Base-by-base conservation (phyloP, 192 early-diverging fungal species). In the Backusella sp. region DNA sequence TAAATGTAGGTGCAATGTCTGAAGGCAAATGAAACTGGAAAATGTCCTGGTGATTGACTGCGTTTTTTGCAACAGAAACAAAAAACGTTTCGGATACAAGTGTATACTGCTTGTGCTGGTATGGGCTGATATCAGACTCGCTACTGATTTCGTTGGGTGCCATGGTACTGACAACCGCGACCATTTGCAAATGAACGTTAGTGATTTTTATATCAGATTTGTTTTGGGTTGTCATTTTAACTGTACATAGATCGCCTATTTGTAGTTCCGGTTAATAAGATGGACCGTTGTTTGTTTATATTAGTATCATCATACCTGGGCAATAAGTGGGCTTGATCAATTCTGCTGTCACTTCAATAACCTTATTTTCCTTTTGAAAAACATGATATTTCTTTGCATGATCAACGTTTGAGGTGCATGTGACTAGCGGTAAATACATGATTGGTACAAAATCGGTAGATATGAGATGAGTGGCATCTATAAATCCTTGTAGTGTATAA, bases 371-470 rank as follows among this genome's bases (percentile, higher is more conserved):
- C 12, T 67, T 73, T 17, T 49, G 35, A 66, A 67, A 52, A 4
- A 44, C 49, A 15, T 66, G 68, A 3, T 34, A 41, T 26, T n/a
- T 68, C 26, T 73, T 49, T 2, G 67, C 26, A 42, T 28, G 41
- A 49, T 73, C 21, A 42, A 17, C 23, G 4, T 44, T 23, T 5
- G 68, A 19, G 15, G 39, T 41, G 14, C n/a, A 68, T 30, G 36
- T 74, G 46, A 81, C 66, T 14, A 81, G 73, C 8, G 80, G 80
- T 15, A 77, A 56, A 41, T 77, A 81, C n/a, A 68, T 65, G 26
- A 81, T 72, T 34, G 76, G 71, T 32, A 74, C 59, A 30, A 46
- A 2, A 39, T 69, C 15, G 19, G 39, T 74, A 26, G 30, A 26
- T 56, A 53, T 35, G 15, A 19, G 32, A 26, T 62, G 19, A 3